Percentiles rank a stretch among this genome's conserved stretches.
phyloP scores from a whole-genome alignment of 345 rosid species.

The Salix suchowensis region DNA sequence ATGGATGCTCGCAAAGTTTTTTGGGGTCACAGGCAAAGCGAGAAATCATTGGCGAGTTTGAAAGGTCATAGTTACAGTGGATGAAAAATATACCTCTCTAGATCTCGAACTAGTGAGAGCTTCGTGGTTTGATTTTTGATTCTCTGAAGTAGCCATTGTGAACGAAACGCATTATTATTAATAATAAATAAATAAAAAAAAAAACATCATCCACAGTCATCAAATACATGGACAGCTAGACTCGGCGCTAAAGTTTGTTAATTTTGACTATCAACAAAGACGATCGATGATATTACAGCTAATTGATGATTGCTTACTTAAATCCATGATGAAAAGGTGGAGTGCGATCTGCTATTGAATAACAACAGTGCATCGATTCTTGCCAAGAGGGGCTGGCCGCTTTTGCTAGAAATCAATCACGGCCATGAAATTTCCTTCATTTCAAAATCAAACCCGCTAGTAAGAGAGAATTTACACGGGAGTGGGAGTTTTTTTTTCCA shows the following conservation, averaged over 20 bases:
- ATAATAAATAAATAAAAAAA: neutral
- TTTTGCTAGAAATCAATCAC: neutral
- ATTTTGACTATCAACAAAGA: neutral
- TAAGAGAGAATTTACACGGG: neutral
- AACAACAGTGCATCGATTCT: neutral
- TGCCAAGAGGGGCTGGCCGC: neutral
- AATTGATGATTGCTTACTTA: neutral
- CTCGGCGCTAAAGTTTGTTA: neutral
- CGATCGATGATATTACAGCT: neutral
- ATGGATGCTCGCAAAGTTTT: neutral
- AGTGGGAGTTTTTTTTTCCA: neutral
- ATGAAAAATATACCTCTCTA: conserved; percentile 1
- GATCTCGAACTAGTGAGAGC: neutral
- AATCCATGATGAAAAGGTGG: neutral
- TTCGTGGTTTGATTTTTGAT: neutral
- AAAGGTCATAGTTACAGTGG: conserved; percentile 7
- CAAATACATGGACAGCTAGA: too few relatives aligned
- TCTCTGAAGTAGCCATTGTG: neutral
- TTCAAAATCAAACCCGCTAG: neutral
- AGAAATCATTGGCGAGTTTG: conserved; percentile 8
- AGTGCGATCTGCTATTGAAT: neutral
- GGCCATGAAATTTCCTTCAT: neutral
- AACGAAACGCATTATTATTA: neutral
- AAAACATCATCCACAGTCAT: neutral
- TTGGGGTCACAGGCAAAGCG: neutral